Base-by-base conservation (phyloP, 2,329 filamentous ascomycete genomes). In the Pseudopyricularia cyperi region DNA sequence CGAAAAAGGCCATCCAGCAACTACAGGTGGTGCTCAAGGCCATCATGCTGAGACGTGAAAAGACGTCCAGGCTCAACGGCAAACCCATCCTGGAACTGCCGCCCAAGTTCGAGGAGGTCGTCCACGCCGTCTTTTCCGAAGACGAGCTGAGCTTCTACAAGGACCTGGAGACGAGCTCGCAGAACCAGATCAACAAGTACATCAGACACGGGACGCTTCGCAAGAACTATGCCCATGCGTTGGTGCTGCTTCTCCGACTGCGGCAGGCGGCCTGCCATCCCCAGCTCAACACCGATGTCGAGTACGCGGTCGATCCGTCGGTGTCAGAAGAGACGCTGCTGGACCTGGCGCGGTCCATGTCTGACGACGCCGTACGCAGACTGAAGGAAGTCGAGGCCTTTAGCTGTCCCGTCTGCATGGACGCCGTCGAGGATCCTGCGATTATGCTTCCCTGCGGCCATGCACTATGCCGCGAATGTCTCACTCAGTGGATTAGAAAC, bases 371-470 rank as follows among this genome's bases (percentile, higher is more conserved):
- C 12, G 73, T 94, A 17, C 61, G 70, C n/a, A 79, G 87, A 7
- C 75, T 93, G 61, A 85, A 71, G 57, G 63, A 61, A 1, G 63
- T 65, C 1, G 72, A 80, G 1, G 76, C 72, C 2, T 87, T 91
- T 49, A 84, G 90, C 62, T 95, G 89, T 60, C 87, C 87, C 0
- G 82, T 93, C 19, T 95, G 89, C 63, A 83, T 86, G 54, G 89
- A 95, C 60, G 81, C 74, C 2, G 79, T 84, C 7, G 73, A 77
- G 14, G 89, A 90, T 55, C 86, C 87, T 0, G 78, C 78, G 3
- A 87, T 95, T 56, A 84, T 90, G 64, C 73, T 88, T 50, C 88
- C 88, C 1, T 95, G 89, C 61, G 89, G 89, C 2, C 89, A 95
- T 61, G 80, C 83, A 54, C 81, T 82, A 24, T 95, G 89, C 65